phyloP scores from a whole-genome alignment of 2,329 filamentous ascomycete species.

The Colletotrichum sp. region DNA sequence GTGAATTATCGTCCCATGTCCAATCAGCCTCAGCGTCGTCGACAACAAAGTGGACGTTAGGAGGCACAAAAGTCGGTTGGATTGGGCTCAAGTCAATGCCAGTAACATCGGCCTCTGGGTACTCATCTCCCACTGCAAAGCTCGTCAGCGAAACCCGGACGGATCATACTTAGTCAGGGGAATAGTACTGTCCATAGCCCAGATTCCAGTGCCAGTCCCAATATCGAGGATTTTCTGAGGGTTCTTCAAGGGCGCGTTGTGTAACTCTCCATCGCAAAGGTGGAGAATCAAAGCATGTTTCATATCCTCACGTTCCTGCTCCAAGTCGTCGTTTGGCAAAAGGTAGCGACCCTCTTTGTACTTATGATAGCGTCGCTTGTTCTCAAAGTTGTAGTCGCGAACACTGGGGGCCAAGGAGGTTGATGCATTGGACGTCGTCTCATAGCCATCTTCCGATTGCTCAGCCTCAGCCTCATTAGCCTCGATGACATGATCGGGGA shows the following conservation, averaged over 20 bases:
- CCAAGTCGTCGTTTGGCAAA: slow-evolving; percentile 40
- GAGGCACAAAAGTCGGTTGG: slow-evolving; percentile 22
- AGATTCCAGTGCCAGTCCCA: slow-evolving; percentile 63
- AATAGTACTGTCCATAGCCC: slow-evolving; percentile 57
- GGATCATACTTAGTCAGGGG: no score
- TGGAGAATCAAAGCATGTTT: slow-evolving; percentile 53
- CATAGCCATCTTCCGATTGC: slow-evolving; percentile 38
- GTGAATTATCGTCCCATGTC: slow-evolving; percentile 45
- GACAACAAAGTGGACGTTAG: slow-evolving; percentile 45
- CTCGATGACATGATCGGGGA: no score
- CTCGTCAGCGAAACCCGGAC: no score
- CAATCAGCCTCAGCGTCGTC: slow-evolving; percentile 35
- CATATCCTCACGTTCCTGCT: slow-evolving; percentile 59
- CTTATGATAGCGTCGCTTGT: slow-evolving; percentile 42
- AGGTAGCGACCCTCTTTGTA: slow-evolving; percentile 37
- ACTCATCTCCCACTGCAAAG: slow-evolving; percentile 57
- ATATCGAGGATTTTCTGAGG: slow-evolving; percentile 59
- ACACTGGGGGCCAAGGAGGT: slow-evolving; percentile 33
- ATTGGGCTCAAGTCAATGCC: slow-evolving; percentile 29
- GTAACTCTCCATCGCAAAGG: slow-evolving; percentile 39
- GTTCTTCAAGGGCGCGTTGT: slow-evolving; percentile 26
- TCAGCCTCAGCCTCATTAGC: slow-evolving; percentile 14
- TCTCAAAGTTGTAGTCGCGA: slow-evolving; percentile 39
- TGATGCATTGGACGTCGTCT: slow-evolving; percentile 34
- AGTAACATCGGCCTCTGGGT: slow-evolving; percentile 50